Conservation (phyloP, 2,329 filamentous ascomycete genomes). For the Cladosporium oxysporum region DNA sequence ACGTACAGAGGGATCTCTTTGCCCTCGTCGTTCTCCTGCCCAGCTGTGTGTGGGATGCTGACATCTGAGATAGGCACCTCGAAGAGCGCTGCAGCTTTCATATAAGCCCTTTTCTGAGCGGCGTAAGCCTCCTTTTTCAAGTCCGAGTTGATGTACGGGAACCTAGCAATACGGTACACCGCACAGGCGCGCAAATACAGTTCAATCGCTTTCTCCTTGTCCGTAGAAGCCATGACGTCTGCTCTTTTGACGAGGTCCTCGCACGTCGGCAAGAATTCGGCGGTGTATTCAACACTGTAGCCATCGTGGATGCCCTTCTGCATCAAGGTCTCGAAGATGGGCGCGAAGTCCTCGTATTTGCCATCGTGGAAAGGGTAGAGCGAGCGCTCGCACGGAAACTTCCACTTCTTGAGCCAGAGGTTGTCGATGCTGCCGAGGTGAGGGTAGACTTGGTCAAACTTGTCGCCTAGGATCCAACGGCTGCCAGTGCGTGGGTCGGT, state of each 20-base stretch:
- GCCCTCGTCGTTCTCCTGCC: conserved; percentile 37
- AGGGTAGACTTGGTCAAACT: conserved; percentile 51
- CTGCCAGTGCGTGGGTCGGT: conserved; percentile 37
- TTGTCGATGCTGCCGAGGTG: conserved; percentile 62
- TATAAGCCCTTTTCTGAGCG: conserved; percentile 40
- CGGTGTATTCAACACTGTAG: conserved; percentile 41
- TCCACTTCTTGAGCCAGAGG: conserved; percentile 47
- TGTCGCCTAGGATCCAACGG: conserved; percentile 47
- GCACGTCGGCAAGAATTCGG: conserved; percentile 40
- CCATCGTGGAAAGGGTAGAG: conserved; percentile 41
- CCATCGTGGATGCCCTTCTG: conserved; percentile 41
- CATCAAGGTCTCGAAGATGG: conserved; percentile 41
- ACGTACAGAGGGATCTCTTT: conserved; percentile 43
- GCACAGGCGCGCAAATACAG: conserved; percentile 40
- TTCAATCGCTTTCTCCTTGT: conserved; percentile 34
- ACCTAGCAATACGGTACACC: conserved; percentile 40
- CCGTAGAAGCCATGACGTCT: conserved; percentile 28
- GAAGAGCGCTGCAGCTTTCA: conserved; percentile 39
- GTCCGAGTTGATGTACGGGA: conserved; percentile 41
- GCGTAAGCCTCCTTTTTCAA: conserved; percentile 39
- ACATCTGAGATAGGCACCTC: conserved; percentile 42
- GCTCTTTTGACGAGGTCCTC: conserved; percentile 35
- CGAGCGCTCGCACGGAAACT: conserved; percentile 35
- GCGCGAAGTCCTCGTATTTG: conserved; percentile 41
- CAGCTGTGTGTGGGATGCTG: conserved; percentile 42